Conservation (phyloP, 345 rosid genomes). For the Hirschfeldia incana region DNA sequence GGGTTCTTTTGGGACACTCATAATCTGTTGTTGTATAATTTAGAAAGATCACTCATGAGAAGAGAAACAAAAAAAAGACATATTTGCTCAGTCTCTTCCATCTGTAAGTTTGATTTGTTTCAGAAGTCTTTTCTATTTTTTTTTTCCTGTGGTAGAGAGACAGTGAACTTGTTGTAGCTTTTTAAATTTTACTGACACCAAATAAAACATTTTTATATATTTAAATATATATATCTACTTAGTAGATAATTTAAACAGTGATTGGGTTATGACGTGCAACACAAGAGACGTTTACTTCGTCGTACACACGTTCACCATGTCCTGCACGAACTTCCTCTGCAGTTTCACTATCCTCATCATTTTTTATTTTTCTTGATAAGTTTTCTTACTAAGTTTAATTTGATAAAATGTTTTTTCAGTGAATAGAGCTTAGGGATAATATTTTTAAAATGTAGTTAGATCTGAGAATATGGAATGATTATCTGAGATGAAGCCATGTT, state of each 20-base stretch:
- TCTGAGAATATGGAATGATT: constrained; percentile 4
- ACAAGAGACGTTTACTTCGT: constrained; percentile 29
- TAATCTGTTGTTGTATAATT: constrained; percentile 7
- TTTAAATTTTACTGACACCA: neutral
- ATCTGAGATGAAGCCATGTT: constrained; percentile 8
- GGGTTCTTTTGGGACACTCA: neutral
- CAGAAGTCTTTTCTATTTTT: neutral
- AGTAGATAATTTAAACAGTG: constrained; percentile 17
- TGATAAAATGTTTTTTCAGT: neutral
- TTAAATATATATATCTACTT: neutral
- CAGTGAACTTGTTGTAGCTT: neutral
- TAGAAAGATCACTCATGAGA: constrained; percentile 6
- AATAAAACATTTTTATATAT: neutral
- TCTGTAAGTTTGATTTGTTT: constrained; percentile 11
- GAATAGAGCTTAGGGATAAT: neutral
- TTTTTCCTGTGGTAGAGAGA: neutral
- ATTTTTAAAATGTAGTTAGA: constrained; percentile 8
- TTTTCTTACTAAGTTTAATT: neutral
- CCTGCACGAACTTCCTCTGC: constrained; percentile 24
- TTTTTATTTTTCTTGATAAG: neutral
- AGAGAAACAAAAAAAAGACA: neutral
- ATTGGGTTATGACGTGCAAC: constrained; percentile 40
- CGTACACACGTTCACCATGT: constrained; percentile 38
- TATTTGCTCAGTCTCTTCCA: neutral
- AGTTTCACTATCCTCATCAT: constrained; percentile 15